phyloP scores from a whole-genome alignment of 2,329 filamentous ascomycete species.

The Trichoderma lentiforme region DNA sequence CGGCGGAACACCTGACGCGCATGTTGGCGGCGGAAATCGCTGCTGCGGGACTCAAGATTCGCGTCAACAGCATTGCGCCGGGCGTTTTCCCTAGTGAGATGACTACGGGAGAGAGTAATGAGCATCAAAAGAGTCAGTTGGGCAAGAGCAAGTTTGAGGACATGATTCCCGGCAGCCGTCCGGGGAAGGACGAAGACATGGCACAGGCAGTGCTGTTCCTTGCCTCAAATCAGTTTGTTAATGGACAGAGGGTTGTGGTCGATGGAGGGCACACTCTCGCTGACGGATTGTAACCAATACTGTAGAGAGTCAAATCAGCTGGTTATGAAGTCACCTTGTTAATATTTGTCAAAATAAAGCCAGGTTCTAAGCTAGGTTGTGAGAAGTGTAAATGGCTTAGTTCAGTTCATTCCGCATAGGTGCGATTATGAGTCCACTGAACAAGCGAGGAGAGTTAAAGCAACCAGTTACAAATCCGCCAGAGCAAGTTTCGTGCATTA shows the following conservation, averaged over 20 bases:
- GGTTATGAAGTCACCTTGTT: neutral
- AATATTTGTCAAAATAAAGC: neutral
- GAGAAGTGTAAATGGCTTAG: neutral
- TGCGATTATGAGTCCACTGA: too few species aligned
- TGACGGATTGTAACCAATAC: constrained; percentile 26
- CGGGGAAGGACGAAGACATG: constrained; percentile 68
- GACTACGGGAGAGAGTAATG: constrained; percentile 52
- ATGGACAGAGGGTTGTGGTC: constrained; percentile 42
- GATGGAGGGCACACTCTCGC: constrained; percentile 44
- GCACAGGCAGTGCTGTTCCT: constrained; percentile 62
- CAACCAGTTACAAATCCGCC: too few species aligned
- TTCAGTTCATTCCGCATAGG: too few species aligned
- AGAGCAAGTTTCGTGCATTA: too few species aligned
- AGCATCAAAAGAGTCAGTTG: constrained; percentile 56
- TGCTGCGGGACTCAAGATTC: constrained; percentile 57
- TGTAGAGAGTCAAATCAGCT: neutral
- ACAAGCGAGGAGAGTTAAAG: too few species aligned
- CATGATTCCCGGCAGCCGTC: constrained; percentile 61
- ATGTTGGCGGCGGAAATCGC: constrained; percentile 62
- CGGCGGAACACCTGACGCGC: constrained; percentile 60
- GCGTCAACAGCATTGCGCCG: constrained; percentile 70
- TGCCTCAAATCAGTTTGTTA: constrained; percentile 43
- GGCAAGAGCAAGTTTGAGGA: constrained; percentile 50
- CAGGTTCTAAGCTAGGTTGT: fast-evolving
- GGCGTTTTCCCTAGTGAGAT: constrained; percentile 71